Base-by-base conservation (phyloP, 1,284 basidiomycete genomes). In the Ceratobasidium sp. region DNA sequence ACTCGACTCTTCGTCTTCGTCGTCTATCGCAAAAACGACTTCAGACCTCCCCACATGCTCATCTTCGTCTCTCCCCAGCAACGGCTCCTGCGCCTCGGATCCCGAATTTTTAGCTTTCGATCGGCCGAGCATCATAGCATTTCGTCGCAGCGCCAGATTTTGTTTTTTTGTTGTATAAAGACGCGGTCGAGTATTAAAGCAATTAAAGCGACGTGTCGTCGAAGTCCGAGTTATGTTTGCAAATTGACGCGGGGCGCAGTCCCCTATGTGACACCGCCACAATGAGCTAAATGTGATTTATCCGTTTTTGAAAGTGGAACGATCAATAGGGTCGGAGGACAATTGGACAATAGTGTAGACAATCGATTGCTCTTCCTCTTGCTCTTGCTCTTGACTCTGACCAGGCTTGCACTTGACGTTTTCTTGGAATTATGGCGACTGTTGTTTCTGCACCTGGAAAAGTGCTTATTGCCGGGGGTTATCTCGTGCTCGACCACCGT, bases 381-480 rank as follows among this genome's bases (percentile, higher is more conserved):
- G 19, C n/a, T 19, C 44, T 11, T 47, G 9, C 50, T n/a, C 27
- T 52, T 52, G 27, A 54, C 52, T 23, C 14, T 14, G 49, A 52
- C 49, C 21, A 52, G 49, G 6, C 13, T 5, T 11, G 42, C 16
- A 7, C 42, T 46, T 46, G 42, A 46, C 16, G 16, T 46, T 14
- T 46, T 46, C 33, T 36, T 36, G 33, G 16, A 16, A 46, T 14
- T 3, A 50, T 50, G 47, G 36, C 16, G 30, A 82, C 81, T 36
- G 83, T 90, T 69, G 86, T 97, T 64, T 98, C 95, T 27, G 87
- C 95, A 0, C 93, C 96, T 2, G 97, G 96, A 73, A 99, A 99
- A 79, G 95, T 98, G 66, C 85, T 99, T 70, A 78, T 98, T 69
- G 93, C 95, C 1, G 95, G 95, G 1, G 95, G 95, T 1, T 98